Evolutionary conservation across 257 asterid genomes (phyloP).

Genomic region (Solanum acaule): DNA sequence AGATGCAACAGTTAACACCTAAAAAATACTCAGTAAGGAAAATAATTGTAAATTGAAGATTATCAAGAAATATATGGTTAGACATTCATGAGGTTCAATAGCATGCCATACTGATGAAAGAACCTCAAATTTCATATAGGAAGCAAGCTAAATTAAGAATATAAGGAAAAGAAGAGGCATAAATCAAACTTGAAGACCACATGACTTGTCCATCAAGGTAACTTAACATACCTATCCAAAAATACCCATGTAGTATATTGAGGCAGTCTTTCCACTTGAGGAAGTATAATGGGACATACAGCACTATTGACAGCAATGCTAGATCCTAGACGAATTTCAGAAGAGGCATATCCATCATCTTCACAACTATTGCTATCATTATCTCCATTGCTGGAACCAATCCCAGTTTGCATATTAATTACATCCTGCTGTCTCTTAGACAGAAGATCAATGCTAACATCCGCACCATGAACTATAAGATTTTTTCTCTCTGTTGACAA

Average conservation of each 20-base stretch:
- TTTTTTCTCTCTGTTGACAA: conserved; percentile 56
- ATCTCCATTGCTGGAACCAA: conserved; percentile 53
- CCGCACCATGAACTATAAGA: conserved; percentile 27
- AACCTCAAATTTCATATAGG: neutral
- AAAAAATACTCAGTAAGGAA: neutral
- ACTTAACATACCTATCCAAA: conserved; percentile 63
- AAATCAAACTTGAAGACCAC: neutral
- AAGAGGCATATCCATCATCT: conserved; percentile 85
- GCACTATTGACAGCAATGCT: conserved; percentile 87
- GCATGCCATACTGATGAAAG: neutral
- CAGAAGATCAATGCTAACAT: conserved; percentile 51
- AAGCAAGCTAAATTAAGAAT: neutral
- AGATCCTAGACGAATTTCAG: conserved; percentile 80
- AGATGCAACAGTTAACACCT: neutral
- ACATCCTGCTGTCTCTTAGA: conserved; percentile 91
- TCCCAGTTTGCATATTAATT: conserved; percentile 67
- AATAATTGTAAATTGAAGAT: neutral
- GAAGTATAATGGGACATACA: conserved; percentile 75
- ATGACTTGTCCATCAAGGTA: neutral
- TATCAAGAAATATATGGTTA: neutral
- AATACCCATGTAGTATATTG: conserved; percentile 84
- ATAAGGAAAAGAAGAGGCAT: neutral
- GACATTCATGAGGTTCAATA: neutral
- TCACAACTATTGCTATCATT: conserved; percentile 57
- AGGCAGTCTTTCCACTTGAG: conserved; percentile 56